These are phyloP conservation scores for Arthrinium phaeospermum DNA, from an alignment of 2,329 filamentous ascomycete genomes.

Conservation along the genomic window DNA sequence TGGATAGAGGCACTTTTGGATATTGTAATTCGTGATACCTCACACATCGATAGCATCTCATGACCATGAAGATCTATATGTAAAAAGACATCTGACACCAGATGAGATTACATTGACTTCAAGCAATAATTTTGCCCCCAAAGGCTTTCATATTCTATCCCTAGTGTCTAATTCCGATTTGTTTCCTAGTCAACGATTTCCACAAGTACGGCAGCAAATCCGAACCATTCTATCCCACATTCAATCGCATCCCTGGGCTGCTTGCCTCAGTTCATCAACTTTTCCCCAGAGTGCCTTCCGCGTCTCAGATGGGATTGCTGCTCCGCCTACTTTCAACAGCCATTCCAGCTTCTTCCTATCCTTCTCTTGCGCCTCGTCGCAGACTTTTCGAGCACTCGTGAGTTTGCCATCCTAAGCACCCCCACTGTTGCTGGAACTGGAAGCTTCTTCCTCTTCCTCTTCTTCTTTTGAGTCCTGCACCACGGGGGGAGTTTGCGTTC, in stretches of 20 bases:
- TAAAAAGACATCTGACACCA: not conserved
- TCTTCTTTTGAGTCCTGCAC: not conserved
- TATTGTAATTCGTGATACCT: too few relatives aligned
- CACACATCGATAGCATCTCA: too few relatives aligned
- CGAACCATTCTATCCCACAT: not conserved
- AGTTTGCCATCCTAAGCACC: not conserved
- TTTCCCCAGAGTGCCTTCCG: not conserved
- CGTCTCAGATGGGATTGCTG: not conserved
- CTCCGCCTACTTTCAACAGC: not conserved
- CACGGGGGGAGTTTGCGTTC: not conserved
- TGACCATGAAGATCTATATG: too few relatives aligned
- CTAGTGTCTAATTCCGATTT: not conserved
- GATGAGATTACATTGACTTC: not conserved
- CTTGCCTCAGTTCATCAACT: not conserved
- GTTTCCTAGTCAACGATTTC: not conserved
- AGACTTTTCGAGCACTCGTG: not conserved
- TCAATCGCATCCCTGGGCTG: not conserved
- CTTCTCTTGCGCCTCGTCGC: not conserved
- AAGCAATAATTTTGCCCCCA: not conserved
- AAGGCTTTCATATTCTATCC: not conserved
- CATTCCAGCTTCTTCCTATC: not conserved
- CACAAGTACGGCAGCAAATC: not conserved
- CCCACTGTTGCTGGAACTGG: not conserved
- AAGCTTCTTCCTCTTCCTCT: not conserved
- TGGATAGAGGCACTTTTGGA: not conserved